Base-by-base conservation (phyloP, 129 eudicot genomes). In the Kitagawia praeruptora region DNA sequence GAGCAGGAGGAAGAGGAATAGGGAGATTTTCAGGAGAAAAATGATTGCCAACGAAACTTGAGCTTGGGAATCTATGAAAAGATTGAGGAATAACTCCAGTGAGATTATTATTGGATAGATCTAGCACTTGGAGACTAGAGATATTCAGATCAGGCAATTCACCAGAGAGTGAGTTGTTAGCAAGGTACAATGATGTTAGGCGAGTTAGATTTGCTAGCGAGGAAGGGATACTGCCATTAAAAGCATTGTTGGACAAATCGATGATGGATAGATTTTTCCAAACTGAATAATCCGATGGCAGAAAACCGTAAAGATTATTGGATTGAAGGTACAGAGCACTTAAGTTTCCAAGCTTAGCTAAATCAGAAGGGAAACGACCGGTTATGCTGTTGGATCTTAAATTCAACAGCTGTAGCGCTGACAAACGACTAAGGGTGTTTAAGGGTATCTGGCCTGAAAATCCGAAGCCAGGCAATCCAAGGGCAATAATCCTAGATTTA, bases 131-230 rank as follows among this genome's bases (percentile, higher is more conserved):
- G 80, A 92, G 82, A 80, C 85, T 86, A 8, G 96, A 92, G 80
- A 90, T 73, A 75, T 71, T 56, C 37, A 95, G 58, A 85, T 95
- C 85, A 6, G 98, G 98, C 45, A 95, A 84, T 83, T 86, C 84
- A 71, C 97, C 99, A 45, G 97, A 86, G 72, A 92, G 84, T 5
- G 93, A 92, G 88, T 95, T 95, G 81, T 88, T 90, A 11, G 95
- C 92, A 21, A 95, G 94, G 86, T 79, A 75, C 46, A 95, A 87
- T 80, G 85, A 88, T 3, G 92, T 85, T 78, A 95, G 90, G 58
- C 85, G 97, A 75, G 86, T 92, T 84, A 95, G 79, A 86, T 85
- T 87, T 10, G 95, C 86, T 41, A 95, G 63, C 25, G 96, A 90
- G 67, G 86, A 48, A 64, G 97, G 87, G 69, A 95, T 86, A 38